phyloP scores from a whole-genome alignment of 768 basidiomycete species.

The Kwoniella sp. region DNA sequence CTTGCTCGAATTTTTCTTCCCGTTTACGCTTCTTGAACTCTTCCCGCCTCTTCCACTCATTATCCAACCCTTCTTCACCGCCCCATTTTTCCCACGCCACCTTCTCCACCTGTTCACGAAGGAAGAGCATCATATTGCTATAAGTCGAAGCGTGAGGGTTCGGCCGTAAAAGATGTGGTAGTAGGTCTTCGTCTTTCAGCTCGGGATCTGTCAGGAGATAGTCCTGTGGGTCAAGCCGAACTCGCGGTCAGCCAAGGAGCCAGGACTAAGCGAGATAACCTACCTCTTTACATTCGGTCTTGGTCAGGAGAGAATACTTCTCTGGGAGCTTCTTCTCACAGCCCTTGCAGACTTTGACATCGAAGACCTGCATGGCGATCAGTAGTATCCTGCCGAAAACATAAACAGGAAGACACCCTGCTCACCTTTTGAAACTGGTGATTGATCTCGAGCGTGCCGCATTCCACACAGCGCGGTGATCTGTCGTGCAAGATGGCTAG shows the following conservation, averaged over 20 bases:
- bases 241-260: not conserved
- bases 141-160: slow-evolving; percentile 94
- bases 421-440: slow-evolving; percentile 62
- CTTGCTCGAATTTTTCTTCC: slow-evolving; percentile 90
- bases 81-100: slow-evolving; percentile 99
- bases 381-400: not conserved
- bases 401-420: not conserved
- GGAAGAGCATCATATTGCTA: slow-evolving; percentile 98
- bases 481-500: slow-evolving; percentile 75
- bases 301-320: slow-evolving; percentile 89
- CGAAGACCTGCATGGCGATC: slow-evolving; percentile 57
- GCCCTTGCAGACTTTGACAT: slow-evolving; percentile 76
- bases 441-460: slow-evolving; percentile 84
- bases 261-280: no score
- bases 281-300: slow-evolving; percentile 96
- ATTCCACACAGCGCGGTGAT: slow-evolving; percentile 75
- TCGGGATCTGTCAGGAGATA: slow-evolving; percentile 94
- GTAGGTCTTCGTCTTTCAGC: slow-evolving; percentile 79
- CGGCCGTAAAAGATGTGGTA: slow-evolving; percentile 89
- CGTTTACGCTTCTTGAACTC: slow-evolving; percentile 82
- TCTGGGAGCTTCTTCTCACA: slow-evolving; percentile 88
- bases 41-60: slow-evolving; percentile 73
- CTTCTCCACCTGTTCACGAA: slow-evolving; percentile 80
- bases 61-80: slow-evolving; percentile 80
- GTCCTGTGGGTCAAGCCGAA: slow-evolving; percentile 57